Evolutionary conservation across 2,329 filamentous ascomycete species (phyloP).

Genomic region (Sporothrix brunneoviolacea): DNA sequence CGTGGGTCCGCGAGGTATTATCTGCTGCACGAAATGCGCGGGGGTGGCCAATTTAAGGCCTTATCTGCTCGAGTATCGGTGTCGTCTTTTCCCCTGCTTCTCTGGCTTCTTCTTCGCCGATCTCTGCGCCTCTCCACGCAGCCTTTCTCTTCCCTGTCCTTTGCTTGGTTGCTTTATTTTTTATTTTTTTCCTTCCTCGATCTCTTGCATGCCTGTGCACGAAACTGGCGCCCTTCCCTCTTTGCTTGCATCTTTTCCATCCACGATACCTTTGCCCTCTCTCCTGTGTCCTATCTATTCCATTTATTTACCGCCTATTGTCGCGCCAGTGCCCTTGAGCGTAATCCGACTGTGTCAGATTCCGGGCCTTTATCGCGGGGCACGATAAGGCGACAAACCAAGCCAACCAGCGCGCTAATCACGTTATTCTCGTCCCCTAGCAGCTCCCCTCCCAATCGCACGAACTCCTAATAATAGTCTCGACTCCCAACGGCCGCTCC

Average conservation of each 20-base stretch:
- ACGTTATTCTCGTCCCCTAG: slow-evolving; percentile 6
- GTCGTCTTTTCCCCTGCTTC: background rate
- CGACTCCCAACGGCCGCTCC: background rate
- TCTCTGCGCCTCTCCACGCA: background rate
- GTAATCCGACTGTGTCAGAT: slow-evolving; percentile 5
- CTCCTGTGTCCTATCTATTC: too few relatives aligned
- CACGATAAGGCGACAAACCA: slow-evolving; percentile 11
- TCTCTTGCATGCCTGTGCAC: background rate
- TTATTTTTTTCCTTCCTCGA: background rate
- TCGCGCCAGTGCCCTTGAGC: background rate
- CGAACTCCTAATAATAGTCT: background rate
- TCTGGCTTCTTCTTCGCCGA: too few relatives aligned
- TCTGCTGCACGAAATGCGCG: too few relatives aligned
- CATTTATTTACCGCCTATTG: slow-evolving; percentile 1
- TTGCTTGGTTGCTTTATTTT: background rate
- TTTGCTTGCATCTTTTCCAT: too few relatives aligned
- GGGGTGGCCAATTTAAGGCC: too few relatives aligned
- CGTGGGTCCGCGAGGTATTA: too few relatives aligned
- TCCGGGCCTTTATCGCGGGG: slow-evolving; percentile 18
- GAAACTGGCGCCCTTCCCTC: background rate
- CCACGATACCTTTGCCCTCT: too few relatives aligned
- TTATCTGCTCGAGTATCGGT: too few relatives aligned
- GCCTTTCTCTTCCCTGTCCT: background rate
- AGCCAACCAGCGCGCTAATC: slow-evolving; percentile 18
- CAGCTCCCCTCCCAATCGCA: background rate